Base-by-base conservation (phyloP, 805 yeast genomes). In the Candida quercuum region DNA sequence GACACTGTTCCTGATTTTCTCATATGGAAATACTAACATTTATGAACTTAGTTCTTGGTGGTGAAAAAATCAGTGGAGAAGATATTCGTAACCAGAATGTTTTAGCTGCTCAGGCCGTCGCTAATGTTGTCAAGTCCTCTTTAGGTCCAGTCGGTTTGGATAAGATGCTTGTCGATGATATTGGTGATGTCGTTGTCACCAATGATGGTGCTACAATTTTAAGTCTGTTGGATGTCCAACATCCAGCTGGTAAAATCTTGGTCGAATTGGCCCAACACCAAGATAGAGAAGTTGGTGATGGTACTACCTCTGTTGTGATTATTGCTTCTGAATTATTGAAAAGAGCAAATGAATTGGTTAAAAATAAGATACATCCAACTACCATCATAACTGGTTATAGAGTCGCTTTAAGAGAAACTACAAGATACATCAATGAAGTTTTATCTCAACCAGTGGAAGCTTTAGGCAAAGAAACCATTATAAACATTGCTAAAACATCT, bases 181-280 rank as follows among this genome's bases (percentile, higher is more conserved):
- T 93, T 64, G 99, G 99, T 46, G 99, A 94, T 64, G 97, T 93
- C 32, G 89, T 96, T 6, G 97, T 93, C 35, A 93, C 99, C 32
- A 93, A 93, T 64, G 99, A 93, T 63, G 99, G 99, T 48, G 99
- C 99, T 42, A 93, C 99, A 5, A 93, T 93, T 53, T 69, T 93
- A 46, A 74, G 87, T 9, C 65, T 94, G 37, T 69, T 93, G 47
- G 99, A 93, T 59, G 98, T 93, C 36, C 96, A 93, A 64, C 99
- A 93, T 61, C 99, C 99, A 25, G 99, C 99, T 1, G 99, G 98
- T 14, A 91, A 88, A 66, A 93, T 93, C 52, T 69, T 93, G 41
- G 99, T 93, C 35, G 98, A 93, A 57, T 73, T 93, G 56, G 99
- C 99, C 3, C 96, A 93, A 62, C 98, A 93, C 63, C 99, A 93